A percentile compares a stretch with the other conserved stretches of the same genome.
Conservation (phyloP, 768 basidiomycete genomes). For the Auricularia heimuer region DNA sequence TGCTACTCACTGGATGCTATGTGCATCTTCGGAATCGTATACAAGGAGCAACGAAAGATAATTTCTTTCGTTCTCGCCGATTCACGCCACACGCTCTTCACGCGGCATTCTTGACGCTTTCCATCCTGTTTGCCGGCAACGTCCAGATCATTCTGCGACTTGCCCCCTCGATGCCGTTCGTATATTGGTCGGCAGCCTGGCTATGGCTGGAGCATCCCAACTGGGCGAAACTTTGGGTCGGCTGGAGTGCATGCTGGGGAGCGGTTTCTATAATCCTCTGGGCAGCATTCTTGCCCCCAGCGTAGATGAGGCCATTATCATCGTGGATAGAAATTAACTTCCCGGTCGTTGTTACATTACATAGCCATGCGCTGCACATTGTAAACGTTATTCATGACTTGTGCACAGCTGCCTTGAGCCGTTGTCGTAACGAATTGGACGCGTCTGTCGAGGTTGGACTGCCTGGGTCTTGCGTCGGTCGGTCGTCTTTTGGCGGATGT, state of each 20-base stretch:
- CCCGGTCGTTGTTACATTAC: not conserved
- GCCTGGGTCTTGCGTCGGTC: not conserved
- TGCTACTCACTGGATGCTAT: conserved; percentile 3
- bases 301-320: conserved; percentile 29
- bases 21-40: not conserved
- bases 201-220: conserved; percentile 40
- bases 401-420: not conserved
- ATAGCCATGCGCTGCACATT: not conserved
- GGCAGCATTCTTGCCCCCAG: conserved; percentile 86
- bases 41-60: conserved; percentile 5
- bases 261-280: conserved; percentile 61
- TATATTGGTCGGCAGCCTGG: conserved; percentile 81
- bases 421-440: not conserved
- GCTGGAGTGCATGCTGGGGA: conserved; percentile 77
- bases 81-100: conserved; percentile 70
- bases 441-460: not conserved
- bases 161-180: conserved; percentile 62
- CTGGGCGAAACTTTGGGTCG: conserved; percentile 43
- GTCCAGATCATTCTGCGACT: conserved; percentile 80
- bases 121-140: conserved; percentile 72
- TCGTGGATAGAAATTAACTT: not conserved
- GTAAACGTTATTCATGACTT: not conserved
- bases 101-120: conserved; percentile 46
- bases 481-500: not conserved
- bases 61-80: conserved; percentile 27